Evolutionary conservation across 345 rosid species (phyloP).

Genomic region (Anacardium occidentale): DNA sequence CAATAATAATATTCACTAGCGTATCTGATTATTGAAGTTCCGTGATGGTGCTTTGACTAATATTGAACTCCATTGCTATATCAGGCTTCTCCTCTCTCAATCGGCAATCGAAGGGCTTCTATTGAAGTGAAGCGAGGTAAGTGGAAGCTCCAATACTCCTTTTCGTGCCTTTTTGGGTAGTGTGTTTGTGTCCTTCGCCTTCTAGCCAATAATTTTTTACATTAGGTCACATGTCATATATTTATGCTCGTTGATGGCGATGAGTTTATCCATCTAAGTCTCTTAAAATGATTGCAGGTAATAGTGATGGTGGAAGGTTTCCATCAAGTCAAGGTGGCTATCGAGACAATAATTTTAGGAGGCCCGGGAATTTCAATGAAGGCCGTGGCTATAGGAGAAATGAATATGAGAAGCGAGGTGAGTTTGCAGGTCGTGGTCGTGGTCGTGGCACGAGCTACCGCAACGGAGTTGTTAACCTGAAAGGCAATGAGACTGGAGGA

Average conservation of each 20-base stretch:
- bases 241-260: not conserved
- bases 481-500: slow-evolving; percentile 27
- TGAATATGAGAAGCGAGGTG: slow-evolving; percentile 44
- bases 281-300: slow-evolving; percentile 33
- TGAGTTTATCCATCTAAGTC: not conserved
- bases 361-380: slow-evolving; percentile 44
- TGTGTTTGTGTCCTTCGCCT: not conserved
- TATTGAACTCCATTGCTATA: slow-evolving; percentile 1
- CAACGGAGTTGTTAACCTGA: slow-evolving; percentile 34
- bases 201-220: not conserved
- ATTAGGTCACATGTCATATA: not conserved
- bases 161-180: not conserved
- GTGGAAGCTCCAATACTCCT: not conserved
- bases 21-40: not conserved
- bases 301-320: slow-evolving; percentile 37
- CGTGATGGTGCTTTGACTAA: not conserved
- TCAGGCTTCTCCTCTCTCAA: slow-evolving; percentile 48
- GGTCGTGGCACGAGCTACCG: slow-evolving; percentile 24
- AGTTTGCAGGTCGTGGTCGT: slow-evolving; percentile 37
- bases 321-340: slow-evolving; percentile 43
- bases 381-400: slow-evolving; percentile 43
- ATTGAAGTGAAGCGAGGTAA: slow-evolving; percentile 79
- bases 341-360: slow-evolving; percentile 48
- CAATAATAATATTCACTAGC: not conserved
- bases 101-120: slow-evolving; percentile 64